These are phyloP conservation scores for Komagataella populi DNA, from an alignment of 805 yeast genomes.

Conservation along the genomic window DNA sequence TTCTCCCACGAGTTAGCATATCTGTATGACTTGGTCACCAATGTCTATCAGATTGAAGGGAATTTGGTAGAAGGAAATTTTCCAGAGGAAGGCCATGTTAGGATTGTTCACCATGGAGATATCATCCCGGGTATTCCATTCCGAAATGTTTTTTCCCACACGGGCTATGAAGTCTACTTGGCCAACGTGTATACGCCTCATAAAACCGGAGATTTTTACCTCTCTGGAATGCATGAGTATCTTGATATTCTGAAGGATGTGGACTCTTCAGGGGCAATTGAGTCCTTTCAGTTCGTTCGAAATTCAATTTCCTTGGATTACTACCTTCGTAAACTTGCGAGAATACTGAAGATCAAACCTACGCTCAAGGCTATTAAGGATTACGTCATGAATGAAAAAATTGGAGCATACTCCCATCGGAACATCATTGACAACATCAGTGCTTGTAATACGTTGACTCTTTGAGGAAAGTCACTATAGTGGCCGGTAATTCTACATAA, in stretches of 20 bases:
- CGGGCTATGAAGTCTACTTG: neutral
- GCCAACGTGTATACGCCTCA: neutral
- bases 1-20: slow-evolving; percentile 7
- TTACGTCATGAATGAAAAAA: neutral
- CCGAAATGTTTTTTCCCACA: neutral
- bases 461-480: neutral
- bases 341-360: neutral
- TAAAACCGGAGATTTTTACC: neutral
- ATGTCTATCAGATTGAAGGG: neutral
- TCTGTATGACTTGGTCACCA: slow-evolving; percentile 1
- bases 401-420: neutral
- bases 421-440: neutral
- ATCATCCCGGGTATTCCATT: neutral
- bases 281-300: neutral
- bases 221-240: neutral
- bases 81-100: neutral
- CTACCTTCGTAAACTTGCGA: neutral
- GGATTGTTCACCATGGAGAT: slow-evolving; percentile 2
- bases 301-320: neutral
- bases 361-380: neutral
- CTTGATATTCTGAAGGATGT: neutral
- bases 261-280: neutral
- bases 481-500: neutral
- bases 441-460: neutral
- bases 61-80: neutral